phyloP scores from a whole-genome alignment of 345 rosid species.

The Aquilaria sinensis region DNA sequence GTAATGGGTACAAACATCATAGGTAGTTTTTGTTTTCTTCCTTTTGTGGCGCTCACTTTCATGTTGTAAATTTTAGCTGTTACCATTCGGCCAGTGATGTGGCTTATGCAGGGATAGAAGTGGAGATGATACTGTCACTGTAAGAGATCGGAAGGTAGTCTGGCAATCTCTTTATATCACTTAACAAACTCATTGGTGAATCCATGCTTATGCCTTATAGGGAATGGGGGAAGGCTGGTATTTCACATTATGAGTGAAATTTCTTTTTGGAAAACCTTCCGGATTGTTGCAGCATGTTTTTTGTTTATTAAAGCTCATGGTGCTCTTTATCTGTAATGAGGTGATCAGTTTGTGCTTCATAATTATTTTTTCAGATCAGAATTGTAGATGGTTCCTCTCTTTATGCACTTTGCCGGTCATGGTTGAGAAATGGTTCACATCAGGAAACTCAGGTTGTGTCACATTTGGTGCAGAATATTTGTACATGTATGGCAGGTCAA shows the following conservation, averaged over 20 bases:
- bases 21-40: constrained; percentile 35
- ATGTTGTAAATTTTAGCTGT: not conserved
- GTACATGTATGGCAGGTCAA: not conserved
- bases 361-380: constrained; percentile 46
- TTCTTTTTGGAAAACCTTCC: not conserved
- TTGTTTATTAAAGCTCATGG: not conserved
- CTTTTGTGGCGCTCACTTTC: not conserved
- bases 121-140: constrained; percentile 36
- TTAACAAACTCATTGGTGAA: not conserved
- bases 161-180: not conserved
- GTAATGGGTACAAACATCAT: constrained; percentile 40
- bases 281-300: not conserved
- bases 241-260: not conserved
- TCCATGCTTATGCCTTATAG: no score
- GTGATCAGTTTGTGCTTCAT: constrained; percentile 2
- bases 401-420: constrained; percentile 81
- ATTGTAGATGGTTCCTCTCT: constrained; percentile 71
- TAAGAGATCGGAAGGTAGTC: constrained; percentile 74
- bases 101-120: constrained; percentile 32
- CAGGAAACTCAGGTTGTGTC: constrained; percentile 64
- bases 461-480: not conserved
- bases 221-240: not conserved
- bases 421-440: constrained; percentile 77
- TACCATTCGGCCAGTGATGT: not conserved
- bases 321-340: no score